Evolutionary conservation across 352 stramenopile genomes (phyloP).

Genomic region (Phytophthora parvispora): DNA sequence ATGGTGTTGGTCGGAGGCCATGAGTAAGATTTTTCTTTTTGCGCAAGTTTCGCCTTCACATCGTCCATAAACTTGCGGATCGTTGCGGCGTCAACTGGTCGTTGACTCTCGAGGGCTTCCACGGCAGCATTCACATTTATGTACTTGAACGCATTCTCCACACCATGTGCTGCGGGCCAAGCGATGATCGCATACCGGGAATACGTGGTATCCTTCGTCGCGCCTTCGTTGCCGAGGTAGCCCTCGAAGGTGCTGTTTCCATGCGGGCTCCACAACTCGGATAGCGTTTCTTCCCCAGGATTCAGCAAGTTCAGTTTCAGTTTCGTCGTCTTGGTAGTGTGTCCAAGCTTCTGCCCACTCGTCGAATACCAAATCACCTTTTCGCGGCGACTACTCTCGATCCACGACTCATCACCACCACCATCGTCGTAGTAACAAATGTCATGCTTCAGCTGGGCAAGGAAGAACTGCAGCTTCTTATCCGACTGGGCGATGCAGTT

Average conservation of each 20-base stretch:
- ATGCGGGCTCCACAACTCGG: constrained; percentile 7
- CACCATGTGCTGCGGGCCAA: constrained; percentile 1
- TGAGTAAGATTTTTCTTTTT: neutral
- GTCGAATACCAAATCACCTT: constrained; percentile 8
- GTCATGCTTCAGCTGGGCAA: constrained; percentile 10
- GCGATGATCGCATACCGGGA: constrained; percentile 12
- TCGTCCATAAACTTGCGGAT: constrained; percentile 2
- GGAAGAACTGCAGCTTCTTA: constrained; percentile 16
- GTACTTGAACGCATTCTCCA: neutral
- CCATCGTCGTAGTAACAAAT: constrained; percentile 19
- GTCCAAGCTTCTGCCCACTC: constrained; percentile 3
- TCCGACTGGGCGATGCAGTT: constrained; percentile 1
- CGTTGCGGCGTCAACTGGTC: constrained; percentile 1
- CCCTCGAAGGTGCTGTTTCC: constrained; percentile 20
- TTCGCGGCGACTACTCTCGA: constrained; percentile 7
- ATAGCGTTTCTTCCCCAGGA: constrained; percentile 12
- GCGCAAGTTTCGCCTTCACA: neutral
- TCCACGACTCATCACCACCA: constrained; percentile 10
- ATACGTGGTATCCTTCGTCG: constrained; percentile 16
- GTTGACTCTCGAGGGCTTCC: constrained; percentile 4
- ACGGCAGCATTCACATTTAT: constrained; percentile 7
- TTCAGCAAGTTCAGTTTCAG: constrained; percentile 18
- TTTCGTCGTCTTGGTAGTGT: neutral
- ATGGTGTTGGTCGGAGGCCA: neutral
- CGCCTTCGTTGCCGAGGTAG: constrained; percentile 20